Evolutionary conservation across 148 eudicot species (phyloP), one percentile per base, ranked within the genome.

Genomic region (Chenopodium berlandieri): DNA sequence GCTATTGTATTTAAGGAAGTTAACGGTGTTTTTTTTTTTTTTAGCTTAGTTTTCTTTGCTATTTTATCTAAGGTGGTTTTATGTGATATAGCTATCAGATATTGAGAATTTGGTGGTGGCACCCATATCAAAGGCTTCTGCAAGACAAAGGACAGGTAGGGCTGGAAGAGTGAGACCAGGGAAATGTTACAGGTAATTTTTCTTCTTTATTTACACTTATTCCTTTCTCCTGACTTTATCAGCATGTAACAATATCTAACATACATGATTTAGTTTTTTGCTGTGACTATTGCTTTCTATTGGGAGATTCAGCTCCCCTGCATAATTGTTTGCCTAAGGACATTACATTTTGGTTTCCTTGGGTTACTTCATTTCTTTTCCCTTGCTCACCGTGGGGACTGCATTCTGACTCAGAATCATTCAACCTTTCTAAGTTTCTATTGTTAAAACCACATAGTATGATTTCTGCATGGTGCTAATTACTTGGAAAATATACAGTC

Each of bases 81-180:
- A 77, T 66, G 64, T 64, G n/a, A 19, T 66, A 80, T 89, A 97
- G 98, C 82, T 94, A 31, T 87, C 97, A 66, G 96, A 97, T 86
- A 94, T 97, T 80, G 99, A 97, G 78, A 97, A 88, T 82, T 83
- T 97, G 87, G 90, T 94, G 69, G 98, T 97, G 78, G 90, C 98
- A 50, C 98, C 99, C 54, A 94, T 94, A 90, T 94, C 98, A 31
- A 94, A 91, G 87, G 99, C 99, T 80, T 97, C 99, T 78, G 99
- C 99, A 75, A 88, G 93, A 86, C 99, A 97, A 86, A 91, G 99
- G 81, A 91, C 99, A 80, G 99, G 99, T 82, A 90, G 99, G 82
- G 98, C 98, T 84, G 99, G 99, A 85, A 90, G 99, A 87, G 79
- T 97, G 75, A 90, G 98, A 31, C 99, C 98, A 17, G 99, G 99